A percentile compares a stretch with the other conserved stretches of the same genome.
Evolutionary conservation across 1,139 yeast genomes (phyloP).

Genomic region (Hanseniaspora gamundiae): DNA sequence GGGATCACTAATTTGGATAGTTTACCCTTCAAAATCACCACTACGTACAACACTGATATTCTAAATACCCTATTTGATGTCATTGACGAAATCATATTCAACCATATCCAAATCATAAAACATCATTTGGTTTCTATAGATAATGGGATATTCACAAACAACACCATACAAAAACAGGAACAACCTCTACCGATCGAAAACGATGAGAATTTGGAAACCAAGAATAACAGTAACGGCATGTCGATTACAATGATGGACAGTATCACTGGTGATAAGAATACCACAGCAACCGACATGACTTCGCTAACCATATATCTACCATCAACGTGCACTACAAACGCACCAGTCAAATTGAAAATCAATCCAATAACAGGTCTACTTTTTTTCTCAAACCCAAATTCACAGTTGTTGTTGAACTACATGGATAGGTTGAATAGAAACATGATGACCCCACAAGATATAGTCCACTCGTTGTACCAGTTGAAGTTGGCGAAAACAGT

Average conservation of each 20-base stretch:
- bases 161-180: conserved; percentile 5
- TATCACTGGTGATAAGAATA: conserved; percentile 12
- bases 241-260: too few species aligned
- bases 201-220: conserved; percentile 20
- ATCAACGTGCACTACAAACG: conserved; percentile 23
- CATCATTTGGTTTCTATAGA: conserved; percentile 15
- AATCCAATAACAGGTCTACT: conserved; percentile 34
- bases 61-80: conserved; percentile 26
- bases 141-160: conserved; percentile 17
- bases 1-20: conserved; percentile 22
- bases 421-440: conserved; percentile 29
- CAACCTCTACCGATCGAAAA: conserved; percentile 12
- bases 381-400: conserved; percentile 36
- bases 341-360: conserved; percentile 28
- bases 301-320: conserved; percentile 22
- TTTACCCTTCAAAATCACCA: conserved; percentile 23
- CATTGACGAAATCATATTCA: conserved; percentile 25
- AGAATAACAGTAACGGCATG: too few species aligned
- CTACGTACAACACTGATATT: conserved; percentile 18
- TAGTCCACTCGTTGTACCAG: conserved; percentile 26
- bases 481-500: conserved; percentile 45
- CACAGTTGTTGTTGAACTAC: conserved; percentile 27
- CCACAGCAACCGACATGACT: conserved; percentile 4
- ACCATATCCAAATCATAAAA: conserved; percentile 23
- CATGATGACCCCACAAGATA: conserved; percentile 22